phyloP scores from a whole-genome alignment of 2,329 filamentous ascomycete species.

The Byssothecium circinans region DNA sequence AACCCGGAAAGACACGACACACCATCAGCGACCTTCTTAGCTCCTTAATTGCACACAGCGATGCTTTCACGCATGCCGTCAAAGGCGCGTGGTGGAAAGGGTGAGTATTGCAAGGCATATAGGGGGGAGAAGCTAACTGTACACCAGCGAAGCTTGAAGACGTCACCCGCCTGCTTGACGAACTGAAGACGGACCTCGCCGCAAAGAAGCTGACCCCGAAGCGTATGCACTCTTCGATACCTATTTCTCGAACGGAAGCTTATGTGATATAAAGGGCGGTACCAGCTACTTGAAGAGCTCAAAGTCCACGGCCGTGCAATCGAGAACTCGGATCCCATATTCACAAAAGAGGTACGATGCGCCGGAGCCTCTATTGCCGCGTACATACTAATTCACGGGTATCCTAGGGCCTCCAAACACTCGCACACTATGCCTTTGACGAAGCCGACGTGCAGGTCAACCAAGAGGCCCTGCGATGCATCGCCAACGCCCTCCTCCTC shows the following conservation, averaged over 20 bases:
- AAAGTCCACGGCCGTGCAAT: conserved; percentile 78
- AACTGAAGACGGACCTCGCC: conserved; percentile 64
- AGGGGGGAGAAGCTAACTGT: background rate
- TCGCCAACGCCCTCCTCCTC: conserved; percentile 83
- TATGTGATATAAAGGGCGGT: conserved; percentile 57
- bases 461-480: conserved; percentile 74
- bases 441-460: conserved; percentile 61
- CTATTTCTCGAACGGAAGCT: conserved; percentile 4
- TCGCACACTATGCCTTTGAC: conserved; percentile 74
- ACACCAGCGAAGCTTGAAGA: conserved; percentile 65
- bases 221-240: conserved; percentile 51
- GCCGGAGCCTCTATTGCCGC: background rate
- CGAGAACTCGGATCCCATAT: conserved; percentile 76
- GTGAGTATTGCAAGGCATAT: conserved; percentile 10
- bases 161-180: conserved; percentile 65
- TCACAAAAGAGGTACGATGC: conserved; percentile 68
- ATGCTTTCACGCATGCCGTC: conserved; percentile 19
- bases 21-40: conserved; percentile 1
- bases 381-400: conserved; percentile 9
- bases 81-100: conserved; percentile 21
- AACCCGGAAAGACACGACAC: background rate
- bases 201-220: conserved; percentile 60
- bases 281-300: conserved; percentile 61
- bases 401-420: conserved; percentile 69
- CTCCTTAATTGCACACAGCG: too few species aligned